Evolutionary conservation across 2,329 filamentous ascomycete genomes (phyloP), one percentile per base, ranked within the genome.

Genomic region (Penicillium fuscoglaucum): DNA sequence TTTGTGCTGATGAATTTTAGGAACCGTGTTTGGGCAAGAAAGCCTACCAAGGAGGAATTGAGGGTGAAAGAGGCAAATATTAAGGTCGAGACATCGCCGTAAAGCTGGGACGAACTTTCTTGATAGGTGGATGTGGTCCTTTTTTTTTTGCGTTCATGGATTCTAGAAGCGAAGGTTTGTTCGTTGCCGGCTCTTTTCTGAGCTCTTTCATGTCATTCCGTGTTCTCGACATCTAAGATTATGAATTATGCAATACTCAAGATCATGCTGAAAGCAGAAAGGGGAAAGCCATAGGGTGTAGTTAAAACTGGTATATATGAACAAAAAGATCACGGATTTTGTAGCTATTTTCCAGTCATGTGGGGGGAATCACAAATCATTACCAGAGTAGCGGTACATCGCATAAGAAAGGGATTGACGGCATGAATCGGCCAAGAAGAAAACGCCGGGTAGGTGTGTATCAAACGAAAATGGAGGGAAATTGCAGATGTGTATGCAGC

Each of bases 361-460:
- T 61, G 46, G 46, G 55, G 51, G 33, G 29, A 31, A 44, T 49
- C 17, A 19, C 24, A 43, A 50, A 33, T 39, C 44, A 37, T 37
- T 29, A 10, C 26, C 47, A 50, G 37, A 41, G 9, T n/a, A 59
- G 28, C 26, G 35, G 35, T 54, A 54, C 35, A 50, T 28, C 3
- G 33, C 29, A 46, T 33, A 40, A 33, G 46, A 17, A 45, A 40
- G 17, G 43, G 31, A 21, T 21, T 21, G 28, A 47, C 12, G 33
- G 44, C 28, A 47, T 46, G n/a, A 31, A 51, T 37, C 46, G 41
- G 55, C n/a, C 45, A 48, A 48, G 17, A 40, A 40, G 37, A 40
- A 24, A 60, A 61, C 57, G 57, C 57, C 48, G 28, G 47, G 28
- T 28, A 41, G 55, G 44, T 54, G 55, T 48, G 51, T 45, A 47